Evolutionary conservation across 768 basidiomycete species (phyloP), one percentile per base, ranked within the genome.

Genomic region (Xerocomellus amylosporus): DNA sequence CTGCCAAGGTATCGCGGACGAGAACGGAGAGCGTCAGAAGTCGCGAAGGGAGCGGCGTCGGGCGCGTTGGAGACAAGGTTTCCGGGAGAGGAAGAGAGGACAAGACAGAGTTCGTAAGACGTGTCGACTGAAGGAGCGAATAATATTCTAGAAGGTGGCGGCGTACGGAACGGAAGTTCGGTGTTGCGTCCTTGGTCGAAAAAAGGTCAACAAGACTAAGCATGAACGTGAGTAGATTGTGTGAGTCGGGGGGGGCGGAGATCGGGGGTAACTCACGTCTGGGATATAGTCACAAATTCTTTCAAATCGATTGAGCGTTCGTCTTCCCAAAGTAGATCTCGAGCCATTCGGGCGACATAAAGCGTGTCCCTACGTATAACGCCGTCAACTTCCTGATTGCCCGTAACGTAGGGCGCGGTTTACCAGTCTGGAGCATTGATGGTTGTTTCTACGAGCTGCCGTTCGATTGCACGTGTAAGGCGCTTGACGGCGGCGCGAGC

Each of bases 351-450:
- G 8, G 93, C 94, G 34, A 84, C 85, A 70, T 89, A 91, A 5
- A 97, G 77, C 0, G 92, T 90, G 56, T 96, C 90, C 94, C 93
- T 97, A 59, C 20, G 46, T 57, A 63, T 51, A 53, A 59, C 38
- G 58, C 54, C 51, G 59, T 72, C 40, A 38, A 54, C 46, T 54
- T 61, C 61, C 24, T 47, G 17, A 47, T 58, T 22, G 34, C 39
- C 36, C 56, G 19, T 55, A 50, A 55, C n/a, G 49, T n/a, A 56
- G 51, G 36, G 38, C 2, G 43, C 34, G 38, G 77, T 80, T 53
- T 77, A 93, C 95, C 97, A 99, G 70, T 98, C 92, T 31, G 90
- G 86, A 13, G 93, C 90, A 66, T 99, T 98, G 54, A 98, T 81
- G 8, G 90, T 97, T 36, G 86, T 74, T 69, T 83, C 82, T 22